Percentiles rank a stretch among this genome's conserved stretches.
Evolutionary conservation across 1,139 yeast species (phyloP).

Genomic region (Nakaseomyces uthaithaninus): DNA sequence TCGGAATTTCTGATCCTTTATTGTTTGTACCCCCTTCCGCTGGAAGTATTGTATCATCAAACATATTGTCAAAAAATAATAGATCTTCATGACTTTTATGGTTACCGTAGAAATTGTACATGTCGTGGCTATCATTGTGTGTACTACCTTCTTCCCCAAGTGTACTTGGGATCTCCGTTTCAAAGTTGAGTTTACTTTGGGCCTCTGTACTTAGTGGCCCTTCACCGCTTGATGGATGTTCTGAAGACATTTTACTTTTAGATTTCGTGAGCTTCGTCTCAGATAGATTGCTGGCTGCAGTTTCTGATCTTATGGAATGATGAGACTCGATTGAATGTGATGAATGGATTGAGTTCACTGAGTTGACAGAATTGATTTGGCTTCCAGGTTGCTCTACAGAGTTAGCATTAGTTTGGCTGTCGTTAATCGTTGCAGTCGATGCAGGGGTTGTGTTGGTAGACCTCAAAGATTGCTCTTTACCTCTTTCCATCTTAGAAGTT

Average conservation of each 20-base stretch:
- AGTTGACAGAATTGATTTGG: background rate
- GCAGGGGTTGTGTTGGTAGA: slow-evolving; percentile 10
- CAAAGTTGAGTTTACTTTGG: background rate
- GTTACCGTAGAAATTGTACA: background rate
- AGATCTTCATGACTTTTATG: slow-evolving; percentile 1
- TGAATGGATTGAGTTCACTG: background rate
- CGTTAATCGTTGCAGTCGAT: too few relatives aligned
- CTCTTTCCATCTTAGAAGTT: background rate
- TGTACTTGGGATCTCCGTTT: background rate
- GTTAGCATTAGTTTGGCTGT: too few relatives aligned
- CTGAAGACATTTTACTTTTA: background rate
- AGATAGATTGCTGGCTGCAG: background rate
- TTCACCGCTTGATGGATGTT: background rate
- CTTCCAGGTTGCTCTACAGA: too few relatives aligned
- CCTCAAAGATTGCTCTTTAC: slow-evolving; percentile 8
- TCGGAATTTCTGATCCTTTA: background rate
- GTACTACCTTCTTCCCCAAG: background rate
- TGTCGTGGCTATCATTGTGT: slow-evolving; percentile 1
- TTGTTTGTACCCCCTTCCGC: background rate
- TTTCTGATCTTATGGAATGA: background rate
- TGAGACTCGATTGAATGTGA: background rate
- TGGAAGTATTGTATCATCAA: background rate
- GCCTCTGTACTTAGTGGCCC: background rate
- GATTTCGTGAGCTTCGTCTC: background rate
- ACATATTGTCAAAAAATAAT: slow-evolving; percentile 4